Conservation (phyloP, 371 early-diverging fungal species). For the Lichtheimia corymbifera region DNA sequence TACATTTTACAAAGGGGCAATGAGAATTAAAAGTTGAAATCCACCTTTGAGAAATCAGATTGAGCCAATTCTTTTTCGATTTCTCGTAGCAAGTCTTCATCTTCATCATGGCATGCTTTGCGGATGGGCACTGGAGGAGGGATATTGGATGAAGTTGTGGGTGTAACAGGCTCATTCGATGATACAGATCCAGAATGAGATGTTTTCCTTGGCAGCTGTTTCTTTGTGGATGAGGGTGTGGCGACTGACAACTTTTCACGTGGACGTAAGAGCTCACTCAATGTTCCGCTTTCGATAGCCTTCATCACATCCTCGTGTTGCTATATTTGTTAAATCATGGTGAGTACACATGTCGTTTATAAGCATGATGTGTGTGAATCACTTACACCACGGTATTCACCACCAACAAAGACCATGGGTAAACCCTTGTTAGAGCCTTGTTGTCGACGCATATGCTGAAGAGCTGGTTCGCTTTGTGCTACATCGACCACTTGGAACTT, state of each 20-base stretch:
- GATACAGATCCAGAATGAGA: constrained; percentile 14
- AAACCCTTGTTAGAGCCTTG: constrained; percentile 18
- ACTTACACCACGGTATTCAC: constrained; percentile 40
- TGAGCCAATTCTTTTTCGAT: constrained; percentile 19
- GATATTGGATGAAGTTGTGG: constrained; percentile 9
- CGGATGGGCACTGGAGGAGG: constrained; percentile 4
- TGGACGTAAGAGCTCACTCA: constrained; percentile 8
- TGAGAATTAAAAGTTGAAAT: constrained; percentile 17
- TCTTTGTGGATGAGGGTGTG: neutral
- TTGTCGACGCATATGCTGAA: constrained; percentile 42
- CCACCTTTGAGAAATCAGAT: constrained; percentile 20
- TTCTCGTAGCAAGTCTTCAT: constrained; percentile 19
- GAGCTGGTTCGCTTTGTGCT: constrained; percentile 36
- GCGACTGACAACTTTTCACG: constrained; percentile 6
- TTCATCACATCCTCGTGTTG: constrained; percentile 18
- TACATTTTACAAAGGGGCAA: constrained; percentile 1
- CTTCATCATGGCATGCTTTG: constrained; percentile 13
- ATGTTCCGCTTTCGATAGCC: constrained; percentile 5
- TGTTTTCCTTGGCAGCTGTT: constrained; percentile 7
- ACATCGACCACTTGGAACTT: constrained; percentile 38
- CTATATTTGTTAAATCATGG: constrained; percentile 9
- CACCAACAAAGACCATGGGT: constrained; percentile 48
- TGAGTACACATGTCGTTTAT: neutral
- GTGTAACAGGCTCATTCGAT: constrained; percentile 22
- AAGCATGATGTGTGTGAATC: neutral